phyloP scores from a whole-genome alignment of 805 yeast species.

The Candida hungchunana region DNA sequence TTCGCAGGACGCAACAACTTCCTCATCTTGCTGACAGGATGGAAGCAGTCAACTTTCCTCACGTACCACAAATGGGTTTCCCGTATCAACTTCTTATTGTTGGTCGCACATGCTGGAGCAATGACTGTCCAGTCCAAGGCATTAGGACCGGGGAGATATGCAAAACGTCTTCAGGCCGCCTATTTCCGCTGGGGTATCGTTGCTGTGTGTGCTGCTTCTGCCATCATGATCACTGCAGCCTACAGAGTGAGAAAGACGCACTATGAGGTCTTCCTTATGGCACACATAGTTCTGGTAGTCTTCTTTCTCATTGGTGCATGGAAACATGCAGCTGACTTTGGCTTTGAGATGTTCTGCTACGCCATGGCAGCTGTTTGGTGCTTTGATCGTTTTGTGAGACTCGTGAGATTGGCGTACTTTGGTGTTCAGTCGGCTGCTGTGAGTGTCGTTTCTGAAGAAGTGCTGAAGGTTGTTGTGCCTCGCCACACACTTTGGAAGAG shows the following conservation, averaged over 20 bases:
- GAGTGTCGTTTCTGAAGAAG: conserved; percentile 35
- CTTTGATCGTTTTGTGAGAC: conserved; percentile 46
- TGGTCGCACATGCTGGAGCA: conserved; percentile 21
- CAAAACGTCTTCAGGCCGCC: neutral
- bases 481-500: conserved; percentile 46
- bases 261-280: conserved; percentile 58
- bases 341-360: conserved; percentile 43
- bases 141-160: conserved; percentile 6
- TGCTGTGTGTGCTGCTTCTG: conserved; percentile 10
- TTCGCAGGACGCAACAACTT: conserved; percentile 75
- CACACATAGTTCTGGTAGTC: conserved; percentile 54
- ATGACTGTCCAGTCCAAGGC: conserved; percentile 20
- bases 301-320: conserved; percentile 50
- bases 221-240: conserved; percentile 13
- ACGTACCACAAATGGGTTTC: conserved; percentile 64
- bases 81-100: conserved; percentile 34
- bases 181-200: conserved; percentile 25
- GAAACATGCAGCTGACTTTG: conserved; percentile 50
- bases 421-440: conserved; percentile 25
- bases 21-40: conserved; percentile 56
- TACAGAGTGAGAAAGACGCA: conserved; percentile 45
- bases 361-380: conserved; percentile 40
- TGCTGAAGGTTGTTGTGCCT: conserved; percentile 36
- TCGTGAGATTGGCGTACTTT: conserved; percentile 20
- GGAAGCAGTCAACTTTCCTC: conserved; percentile 61